Evolutionary conservation across 148 eudicot genomes (phyloP).

Genomic region (Rhododendron williamsianum): DNA sequence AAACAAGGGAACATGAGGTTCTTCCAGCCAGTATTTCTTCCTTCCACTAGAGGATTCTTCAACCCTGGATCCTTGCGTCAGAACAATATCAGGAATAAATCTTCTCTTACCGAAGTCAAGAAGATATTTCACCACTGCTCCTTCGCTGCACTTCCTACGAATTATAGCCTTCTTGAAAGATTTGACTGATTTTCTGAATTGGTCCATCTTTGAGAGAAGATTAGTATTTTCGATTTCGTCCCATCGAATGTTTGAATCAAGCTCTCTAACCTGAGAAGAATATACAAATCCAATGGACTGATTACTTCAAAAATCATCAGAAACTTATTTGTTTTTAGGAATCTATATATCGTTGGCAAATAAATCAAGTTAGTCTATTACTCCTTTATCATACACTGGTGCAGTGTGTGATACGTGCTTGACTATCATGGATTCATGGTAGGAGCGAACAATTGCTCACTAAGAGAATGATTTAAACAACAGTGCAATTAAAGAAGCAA

Average conservation of each 20-base stretch:
- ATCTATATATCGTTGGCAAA: neutral
- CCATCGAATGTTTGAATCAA: conserved; percentile 78
- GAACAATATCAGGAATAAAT: conserved; percentile 75
- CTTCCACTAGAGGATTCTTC: conserved; percentile 68
- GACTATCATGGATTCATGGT: neutral
- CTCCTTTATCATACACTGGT: neutral
- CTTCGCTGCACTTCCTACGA: conserved; percentile 63
- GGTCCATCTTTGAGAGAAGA: conserved; percentile 48
- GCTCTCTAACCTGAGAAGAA: conserved; percentile 69
- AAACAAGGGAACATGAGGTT: conserved; percentile 73
- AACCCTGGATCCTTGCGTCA: conserved; percentile 54
- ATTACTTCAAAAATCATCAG: neutral
- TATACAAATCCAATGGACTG: neutral
- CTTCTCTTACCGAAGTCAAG: conserved; percentile 96
- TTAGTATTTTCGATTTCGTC: conserved; percentile 77
- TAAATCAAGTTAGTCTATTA: neutral
- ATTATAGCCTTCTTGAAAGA: conserved; percentile 78
- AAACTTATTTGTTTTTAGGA: neutral
- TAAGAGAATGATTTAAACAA: neutral
- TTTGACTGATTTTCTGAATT: conserved; percentile 52
- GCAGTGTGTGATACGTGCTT: neutral
- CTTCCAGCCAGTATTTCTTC: conserved; percentile 91
- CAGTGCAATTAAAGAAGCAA: neutral
- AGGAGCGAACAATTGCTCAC: neutral
- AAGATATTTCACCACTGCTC: conserved; percentile 62